Base-by-base conservation (phyloP, 768 basidiomycete genomes). In the Lepiota subincarnata region DNA sequence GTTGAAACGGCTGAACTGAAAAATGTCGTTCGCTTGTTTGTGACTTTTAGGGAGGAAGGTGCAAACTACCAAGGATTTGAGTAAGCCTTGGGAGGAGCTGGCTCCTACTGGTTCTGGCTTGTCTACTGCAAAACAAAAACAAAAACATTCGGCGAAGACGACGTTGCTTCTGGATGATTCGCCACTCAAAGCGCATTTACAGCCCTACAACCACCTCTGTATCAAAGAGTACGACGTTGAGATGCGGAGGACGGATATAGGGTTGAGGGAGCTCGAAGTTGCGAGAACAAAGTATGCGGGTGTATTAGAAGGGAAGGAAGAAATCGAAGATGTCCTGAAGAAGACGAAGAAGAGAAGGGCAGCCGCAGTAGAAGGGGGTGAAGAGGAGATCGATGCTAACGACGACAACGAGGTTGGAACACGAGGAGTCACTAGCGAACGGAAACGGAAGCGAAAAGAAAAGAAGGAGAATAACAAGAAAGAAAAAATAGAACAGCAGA, bases 171-270 rank as follows among this genome's bases (percentile, higher is more conserved):
- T 82, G 11, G 80, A 81, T 57, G 80, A 82, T 60, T 80, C 79
- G 2, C 86, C 76, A 0, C 68, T 70, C 22, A 82, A 81, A 57
- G 80, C 78, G 0, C 75, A 70, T 24, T 71, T 86, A 13, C 91
- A 93, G 62, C 91, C 90, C 0, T 87, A 80, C 71, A 93, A 89
- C 63, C 91, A 93, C 62, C 69, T 92, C 18, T 89, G 86, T 62
- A 77, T 92, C 58, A 74, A 70, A 8, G 89, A 91, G 62, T 92
- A 91, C 63, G 71, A 74, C 12, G 70, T 66, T 1, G 59, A 68
- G 7, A 70, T 68, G 62, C 77, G 84, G 10, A 55, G 42, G n/a
- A 44, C 44, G 5, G 71, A 72, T 55, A 38, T 70, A 10, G 55
- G 59, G 3, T 57, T 65, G n/a, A 52, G 57, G 36, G 59, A 60